These are phyloP conservation scores for Kodamaea leandrae DNA, from an alignment of 805 yeast species.

Conservation along the genomic window DNA sequence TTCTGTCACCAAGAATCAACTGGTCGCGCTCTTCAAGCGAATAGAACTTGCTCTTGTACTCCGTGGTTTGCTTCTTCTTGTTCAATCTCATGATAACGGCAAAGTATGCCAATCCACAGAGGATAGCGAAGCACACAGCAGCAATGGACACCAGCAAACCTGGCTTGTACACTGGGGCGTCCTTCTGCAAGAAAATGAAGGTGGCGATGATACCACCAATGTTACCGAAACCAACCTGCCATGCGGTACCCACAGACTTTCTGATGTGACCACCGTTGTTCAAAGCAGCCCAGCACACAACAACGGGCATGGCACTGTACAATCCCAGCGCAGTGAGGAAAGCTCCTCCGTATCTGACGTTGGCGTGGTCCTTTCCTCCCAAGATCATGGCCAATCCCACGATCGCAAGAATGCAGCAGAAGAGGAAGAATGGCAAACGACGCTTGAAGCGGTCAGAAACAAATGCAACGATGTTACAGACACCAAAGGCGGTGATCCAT, in stretches of 20 bases:
- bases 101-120: conserved; percentile 31
- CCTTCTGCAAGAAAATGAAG: conserved; percentile 50
- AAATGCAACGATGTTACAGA: conserved; percentile 59
- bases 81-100: conserved; percentile 21
- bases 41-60: conserved; percentile 27
- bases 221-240: conserved; percentile 70
- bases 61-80: conserved; percentile 22
- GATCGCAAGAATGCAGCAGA: conserved; percentile 38
- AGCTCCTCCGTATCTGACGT: conserved; percentile 57
- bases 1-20: conserved; percentile 35
- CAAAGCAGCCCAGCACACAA: conserved; percentile 64
- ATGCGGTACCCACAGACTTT: conserved; percentile 56
- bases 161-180: conserved; percentile 57
- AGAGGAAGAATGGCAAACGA: conserved; percentile 47
- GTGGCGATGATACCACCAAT: conserved; percentile 70
- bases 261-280: conserved; percentile 64
- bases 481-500: conserved; percentile 74
- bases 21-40: conserved; percentile 28
- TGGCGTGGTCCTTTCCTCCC: conserved; percentile 39
- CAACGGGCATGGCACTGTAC: conserved; percentile 65
- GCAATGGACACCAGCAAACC: conserved; percentile 56
- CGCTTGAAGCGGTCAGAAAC: conserved; percentile 45
- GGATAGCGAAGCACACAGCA: conserved; percentile 42
- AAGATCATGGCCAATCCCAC: conserved; percentile 57
- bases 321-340: conserved; percentile 58